phyloP scores from a whole-genome alignment of 345 rosid genomes.

The Laguncularia racemosa region DNA sequence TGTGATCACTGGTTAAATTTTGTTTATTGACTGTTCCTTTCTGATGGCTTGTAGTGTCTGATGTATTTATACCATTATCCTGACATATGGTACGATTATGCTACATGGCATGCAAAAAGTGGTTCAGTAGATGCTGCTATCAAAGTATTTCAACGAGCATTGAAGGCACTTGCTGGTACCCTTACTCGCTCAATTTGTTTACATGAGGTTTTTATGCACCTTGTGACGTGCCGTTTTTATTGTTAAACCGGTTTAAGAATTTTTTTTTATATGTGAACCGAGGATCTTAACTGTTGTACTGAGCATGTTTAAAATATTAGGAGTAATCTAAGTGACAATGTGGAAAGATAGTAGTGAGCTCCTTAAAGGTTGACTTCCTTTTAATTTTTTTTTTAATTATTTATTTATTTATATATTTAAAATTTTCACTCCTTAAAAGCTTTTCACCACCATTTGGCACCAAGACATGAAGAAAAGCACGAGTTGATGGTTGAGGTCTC shows the following conservation, averaged over 20 bases:
- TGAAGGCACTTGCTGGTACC: slow-evolving; percentile 91
- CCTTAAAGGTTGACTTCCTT: too few species aligned
- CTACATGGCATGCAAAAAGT: slow-evolving; percentile 84
- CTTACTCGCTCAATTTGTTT: slow-evolving; percentile 9
- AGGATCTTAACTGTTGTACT: too few species aligned
- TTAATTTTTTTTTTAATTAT: too few species aligned
- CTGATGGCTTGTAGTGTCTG: slow-evolving; percentile 55
- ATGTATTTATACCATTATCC: slow-evolving; percentile 96
- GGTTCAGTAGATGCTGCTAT: slow-evolving; percentile 82
- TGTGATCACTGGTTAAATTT: background rate
- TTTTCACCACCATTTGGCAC: background rate
- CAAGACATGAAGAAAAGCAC: too few species aligned
- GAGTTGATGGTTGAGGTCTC: background rate
- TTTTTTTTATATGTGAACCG: too few species aligned
- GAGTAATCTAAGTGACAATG: too few species aligned
- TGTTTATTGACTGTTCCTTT: slow-evolving; percentile 9
- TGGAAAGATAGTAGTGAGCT: too few species aligned
- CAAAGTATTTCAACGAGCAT: slow-evolving; percentile 91
- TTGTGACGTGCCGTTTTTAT: background rate
- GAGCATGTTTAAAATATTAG: too few species aligned
- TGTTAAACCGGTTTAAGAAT: too few species aligned
- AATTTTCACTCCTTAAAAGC: background rate
- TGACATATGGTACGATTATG: slow-evolving; percentile 92
- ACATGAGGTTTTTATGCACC: background rate
- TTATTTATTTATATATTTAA: too few species aligned